Evolutionary conservation across 2,329 filamentous ascomycete species (phyloP), one percentile per base, ranked within the genome.

Genomic region (Xylariales sp.): DNA sequence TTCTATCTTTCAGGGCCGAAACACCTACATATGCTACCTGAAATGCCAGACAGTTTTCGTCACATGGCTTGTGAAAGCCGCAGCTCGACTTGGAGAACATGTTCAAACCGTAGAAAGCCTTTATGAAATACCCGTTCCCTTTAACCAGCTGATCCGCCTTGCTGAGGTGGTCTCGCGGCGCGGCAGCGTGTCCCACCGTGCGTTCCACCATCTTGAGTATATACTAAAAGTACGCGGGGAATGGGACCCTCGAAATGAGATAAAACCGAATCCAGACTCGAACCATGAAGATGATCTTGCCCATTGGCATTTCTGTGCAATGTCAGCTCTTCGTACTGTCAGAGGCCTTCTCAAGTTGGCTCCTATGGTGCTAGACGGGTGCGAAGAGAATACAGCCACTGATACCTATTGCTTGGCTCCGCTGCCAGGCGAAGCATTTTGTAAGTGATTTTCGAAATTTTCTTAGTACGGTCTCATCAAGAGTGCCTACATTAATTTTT

Each of bases 61-160:
- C n/a, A 55, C 59, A 45, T 69, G 67, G 67, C 64, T 69, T 32
- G 56, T 58, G n/a, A 16, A 36, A 9, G n/a, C 60, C 4, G 52
- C 55, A 4, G 50, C 36, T 3, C 6, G 30, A 43, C 3, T 48
- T 4, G 55, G 63, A 28, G 23, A 23, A 23, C 9, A 14, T 32
- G 8, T 39, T 7, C 39, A 49, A 32, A 1, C 9, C 14, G 7
- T 5, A 14, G 39, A 14, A 18, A 7, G 9, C 1, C 23, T 2
- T 4, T 3, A 5, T 2, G 32, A 36, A 34, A 16, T 8, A 5
- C 5, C 45, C 9, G 32, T 69, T 36, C 5, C 48, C 32, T 59
- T 55, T 28, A 4, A 1, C 32, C 0, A 60, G 2, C 28, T 67
- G 4, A 0, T 14, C 8, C n/a, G 14, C 12, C 56, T 64, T 30